These are phyloP conservation scores for Dioscorea zingiberensis DNA, from an alignment of 106 monocot genomes.

Conservation along the genomic window DNA sequence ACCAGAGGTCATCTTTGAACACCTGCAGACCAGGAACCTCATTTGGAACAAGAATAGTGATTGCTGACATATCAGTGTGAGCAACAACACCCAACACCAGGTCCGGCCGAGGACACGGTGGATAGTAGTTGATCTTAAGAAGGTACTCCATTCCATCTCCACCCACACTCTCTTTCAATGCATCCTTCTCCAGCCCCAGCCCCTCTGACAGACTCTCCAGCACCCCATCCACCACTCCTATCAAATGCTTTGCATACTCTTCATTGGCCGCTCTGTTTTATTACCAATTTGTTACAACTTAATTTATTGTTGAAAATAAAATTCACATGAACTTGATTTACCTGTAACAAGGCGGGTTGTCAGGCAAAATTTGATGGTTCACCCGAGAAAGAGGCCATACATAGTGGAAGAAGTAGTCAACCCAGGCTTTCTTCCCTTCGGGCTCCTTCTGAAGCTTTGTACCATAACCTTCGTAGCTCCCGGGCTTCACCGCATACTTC, in stretches of 20 bases:
- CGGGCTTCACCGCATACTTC: slow-evolving; percentile 34
- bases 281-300: too few relatives aligned
- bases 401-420: slow-evolving; percentile 65
- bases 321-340: too few relatives aligned
- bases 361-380: slow-evolving; percentile 36
- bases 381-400: slow-evolving; percentile 38
- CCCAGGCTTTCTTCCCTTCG: slow-evolving; percentile 76
- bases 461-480: slow-evolving; percentile 65
- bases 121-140: slow-evolving; percentile 86
- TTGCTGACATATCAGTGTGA: slow-evolving; percentile 71
- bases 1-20: slow-evolving; percentile 68
- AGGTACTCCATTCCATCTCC: slow-evolving; percentile 54
- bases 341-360: slow-evolving; percentile 53
- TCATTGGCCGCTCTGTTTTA: slow-evolving; percentile 57
- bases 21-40: slow-evolving; percentile 85
- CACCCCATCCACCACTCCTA: slow-evolving; percentile 32
- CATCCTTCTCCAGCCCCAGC: slow-evolving; percentile 34
- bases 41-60: slow-evolving; percentile 79
- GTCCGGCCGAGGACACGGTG: slow-evolving; percentile 72
- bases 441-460: slow-evolving; percentile 60
- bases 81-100: slow-evolving; percentile 61
- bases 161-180: slow-evolving; percentile 38
- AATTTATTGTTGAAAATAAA: too few relatives aligned
- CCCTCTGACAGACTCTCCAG: slow-evolving; percentile 43
- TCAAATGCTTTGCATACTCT: slow-evolving; percentile 39